Conservation (phyloP, 2,329 filamentous ascomycete genomes). For the Orbilia quercus region DNA sequence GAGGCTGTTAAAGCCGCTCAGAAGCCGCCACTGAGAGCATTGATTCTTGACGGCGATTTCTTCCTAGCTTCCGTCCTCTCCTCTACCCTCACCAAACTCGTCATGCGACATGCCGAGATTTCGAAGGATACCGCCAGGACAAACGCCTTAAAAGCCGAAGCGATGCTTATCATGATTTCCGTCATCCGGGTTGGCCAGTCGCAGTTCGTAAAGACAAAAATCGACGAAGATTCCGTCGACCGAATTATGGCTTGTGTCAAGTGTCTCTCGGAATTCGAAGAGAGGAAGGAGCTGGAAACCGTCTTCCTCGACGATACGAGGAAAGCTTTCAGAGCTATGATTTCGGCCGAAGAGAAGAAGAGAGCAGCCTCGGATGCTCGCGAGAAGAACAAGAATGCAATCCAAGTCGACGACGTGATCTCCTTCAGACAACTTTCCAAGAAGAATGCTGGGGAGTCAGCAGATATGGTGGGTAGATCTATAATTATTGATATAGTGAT, state of each 20-base stretch:
- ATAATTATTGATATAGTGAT: not conserved
- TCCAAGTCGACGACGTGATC: slow-evolving; percentile 95
- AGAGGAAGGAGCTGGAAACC: slow-evolving; percentile 88
- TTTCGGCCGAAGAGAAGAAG: slow-evolving; percentile 97
- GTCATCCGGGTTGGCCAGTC: slow-evolving; percentile 98
- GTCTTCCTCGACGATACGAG: slow-evolving; percentile 95
- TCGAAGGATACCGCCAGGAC: slow-evolving; percentile 86
- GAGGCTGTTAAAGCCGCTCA: slow-evolving; percentile 97
- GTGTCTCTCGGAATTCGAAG: slow-evolving; percentile 86
- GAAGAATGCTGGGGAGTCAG: slow-evolving; percentile 83
- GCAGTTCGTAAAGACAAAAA: slow-evolving; percentile 96
- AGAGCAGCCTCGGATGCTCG: slow-evolving; percentile 91
- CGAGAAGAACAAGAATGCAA: slow-evolving; percentile 90
- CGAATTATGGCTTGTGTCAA: slow-evolving; percentile 97
- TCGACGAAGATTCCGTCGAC: slow-evolving; percentile 98
- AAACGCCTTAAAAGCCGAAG: slow-evolving; percentile 92
- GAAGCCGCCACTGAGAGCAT: slow-evolving; percentile 92
- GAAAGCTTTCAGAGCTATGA: slow-evolving; percentile 96
- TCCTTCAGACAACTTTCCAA: slow-evolving; percentile 91
- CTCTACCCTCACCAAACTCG: slow-evolving; percentile 93
- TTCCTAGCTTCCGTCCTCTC: slow-evolving; percentile 95
- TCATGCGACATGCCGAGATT: slow-evolving; percentile 96
- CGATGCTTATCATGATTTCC: slow-evolving; percentile 99
- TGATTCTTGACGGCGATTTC: slow-evolving; percentile 97
- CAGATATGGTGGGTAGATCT: slow-evolving; percentile 72